Base-by-base conservation (phyloP, 1,284 basidiomycete genomes). In the Leccinum subfulvum region DNA sequence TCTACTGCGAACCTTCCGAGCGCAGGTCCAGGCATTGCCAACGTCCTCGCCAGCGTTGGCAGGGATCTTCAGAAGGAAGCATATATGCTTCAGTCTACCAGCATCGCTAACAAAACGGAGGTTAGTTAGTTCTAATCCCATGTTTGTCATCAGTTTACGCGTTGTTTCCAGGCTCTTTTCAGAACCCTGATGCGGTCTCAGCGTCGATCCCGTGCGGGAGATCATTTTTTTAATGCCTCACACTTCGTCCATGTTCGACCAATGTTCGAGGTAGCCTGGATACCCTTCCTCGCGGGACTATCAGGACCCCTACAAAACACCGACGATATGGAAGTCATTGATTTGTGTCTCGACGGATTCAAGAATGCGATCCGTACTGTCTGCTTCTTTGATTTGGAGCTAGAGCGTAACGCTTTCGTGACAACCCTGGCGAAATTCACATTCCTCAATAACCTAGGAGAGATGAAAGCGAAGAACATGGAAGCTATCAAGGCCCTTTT, bases 231-330 rank as follows among this genome's bases (percentile, higher is more conserved):
- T 79, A 93, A 92, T 67, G 96, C 96, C 0, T 97, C 94, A 0
- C 92, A 97, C 71, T 93, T 95, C 66, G 87, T 97, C 65, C 96
- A 98, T 74, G 95, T 97, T 63, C 85, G 88, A 37, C 95, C 95
- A 47, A 98, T 98, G 96, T 97, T 98, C 70, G 95, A 98, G 76
- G 94, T 97, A 18, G 95, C 94, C 13, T 98, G 96, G 96, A 97
- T 98, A 79, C 88, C 96, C 2, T 94, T 97, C 76, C 82, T 98
- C 16, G 96, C 96, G 7, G 95, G 95, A 5, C 81, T 98, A 39
- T 97, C 95, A 5, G 93, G 88, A 0, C 95, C 95, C 8, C 80
- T 98, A 58, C 96, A 98, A 75, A 91, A 94, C 65, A 95, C 93
- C 0, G 92, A 97, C 74, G 94, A 97, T 75, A 80, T 95, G 63